phyloP scores from a whole-genome alignment of 2,329 filamentous ascomycete genomes.

The Aureobasidium sp. region DNA sequence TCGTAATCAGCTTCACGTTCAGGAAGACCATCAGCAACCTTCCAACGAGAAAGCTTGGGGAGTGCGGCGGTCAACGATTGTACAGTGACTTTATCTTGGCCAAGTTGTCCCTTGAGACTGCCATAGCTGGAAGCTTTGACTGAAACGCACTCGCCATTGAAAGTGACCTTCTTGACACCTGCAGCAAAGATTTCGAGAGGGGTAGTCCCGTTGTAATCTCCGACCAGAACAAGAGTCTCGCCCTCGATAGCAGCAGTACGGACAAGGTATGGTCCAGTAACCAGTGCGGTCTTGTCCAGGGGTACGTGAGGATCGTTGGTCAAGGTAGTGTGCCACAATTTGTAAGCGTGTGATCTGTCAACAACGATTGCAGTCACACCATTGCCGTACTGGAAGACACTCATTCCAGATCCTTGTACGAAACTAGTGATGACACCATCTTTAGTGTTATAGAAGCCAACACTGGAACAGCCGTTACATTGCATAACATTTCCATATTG shows the following conservation, averaged over 20 bases:
- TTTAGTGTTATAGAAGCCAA: constrained; percentile 41
- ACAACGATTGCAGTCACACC: constrained; percentile 58
- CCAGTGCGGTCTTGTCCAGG: constrained; percentile 37
- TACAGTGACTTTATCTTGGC: constrained; percentile 25
- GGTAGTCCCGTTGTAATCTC: constrained; percentile 41
- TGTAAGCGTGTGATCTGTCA: constrained; percentile 60
- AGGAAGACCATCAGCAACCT: constrained; percentile 54
- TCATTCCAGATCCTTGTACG: constrained; percentile 22
- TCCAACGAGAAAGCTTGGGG: constrained; percentile 52
- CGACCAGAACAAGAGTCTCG: constrained; percentile 33
- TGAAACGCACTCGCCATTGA: constrained; percentile 43
- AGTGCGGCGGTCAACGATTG: constrained; percentile 34
- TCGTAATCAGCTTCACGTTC: constrained; percentile 52
- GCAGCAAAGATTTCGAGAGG: constrained; percentile 43
- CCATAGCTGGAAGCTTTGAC: constrained; percentile 36
- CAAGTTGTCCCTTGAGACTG: constrained; percentile 37
- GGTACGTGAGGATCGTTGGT: constrained; percentile 50
- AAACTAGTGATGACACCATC: constrained; percentile 36
- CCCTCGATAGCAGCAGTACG: constrained; percentile 42
- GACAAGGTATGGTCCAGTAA: constrained; percentile 47
- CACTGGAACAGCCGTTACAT: constrained; percentile 45
- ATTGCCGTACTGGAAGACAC: constrained; percentile 56
- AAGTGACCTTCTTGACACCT: constrained; percentile 39
- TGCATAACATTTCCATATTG: constrained; percentile 22
- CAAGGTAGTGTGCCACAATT: constrained; percentile 61